phyloP scores from a whole-genome alignment of 176 grass and related monocot species.

The Avena eriantha region DNA sequence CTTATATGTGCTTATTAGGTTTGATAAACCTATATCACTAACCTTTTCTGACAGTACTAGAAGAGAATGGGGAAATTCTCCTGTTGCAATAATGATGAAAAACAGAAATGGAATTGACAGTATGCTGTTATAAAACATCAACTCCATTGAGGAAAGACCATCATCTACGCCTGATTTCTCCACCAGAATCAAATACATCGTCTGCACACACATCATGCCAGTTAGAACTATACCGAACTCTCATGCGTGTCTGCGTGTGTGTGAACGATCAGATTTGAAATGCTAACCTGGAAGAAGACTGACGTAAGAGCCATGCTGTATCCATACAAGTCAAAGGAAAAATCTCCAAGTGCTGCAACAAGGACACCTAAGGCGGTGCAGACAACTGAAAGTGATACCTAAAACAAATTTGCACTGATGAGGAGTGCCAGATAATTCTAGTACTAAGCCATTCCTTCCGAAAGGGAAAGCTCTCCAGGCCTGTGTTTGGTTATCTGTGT shows the following conservation, averaged over 20 bases:
- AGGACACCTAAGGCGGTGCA: constrained; percentile 86
- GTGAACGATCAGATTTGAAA: constrained; percentile 28
- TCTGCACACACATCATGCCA: constrained; percentile 65
- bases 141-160: constrained; percentile 90
- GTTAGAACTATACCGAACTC: constrained; percentile 25
- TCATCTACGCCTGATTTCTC: constrained; percentile 97
- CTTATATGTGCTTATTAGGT: constrained; percentile 1
- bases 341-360: constrained; percentile 92
- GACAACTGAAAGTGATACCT: constrained; percentile 93
- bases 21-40: constrained; percentile 30
- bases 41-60: constrained; percentile 82
- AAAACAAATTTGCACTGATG: constrained; percentile 37
- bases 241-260: background rate
- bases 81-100: constrained; percentile 90
- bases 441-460: background rate
- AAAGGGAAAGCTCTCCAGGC: background rate
- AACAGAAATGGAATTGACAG: constrained; percentile 94
- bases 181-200: constrained; percentile 95
- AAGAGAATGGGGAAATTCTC: constrained; percentile 92
- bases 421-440: constrained; percentile 7
- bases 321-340: constrained; percentile 95
- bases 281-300: constrained; percentile 95
- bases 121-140: constrained; percentile 94
- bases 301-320: constrained; percentile 95
- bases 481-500: background rate